Base-by-base conservation (phyloP, 352 stramenopile species). In the Pythium plurisporium region DNA sequence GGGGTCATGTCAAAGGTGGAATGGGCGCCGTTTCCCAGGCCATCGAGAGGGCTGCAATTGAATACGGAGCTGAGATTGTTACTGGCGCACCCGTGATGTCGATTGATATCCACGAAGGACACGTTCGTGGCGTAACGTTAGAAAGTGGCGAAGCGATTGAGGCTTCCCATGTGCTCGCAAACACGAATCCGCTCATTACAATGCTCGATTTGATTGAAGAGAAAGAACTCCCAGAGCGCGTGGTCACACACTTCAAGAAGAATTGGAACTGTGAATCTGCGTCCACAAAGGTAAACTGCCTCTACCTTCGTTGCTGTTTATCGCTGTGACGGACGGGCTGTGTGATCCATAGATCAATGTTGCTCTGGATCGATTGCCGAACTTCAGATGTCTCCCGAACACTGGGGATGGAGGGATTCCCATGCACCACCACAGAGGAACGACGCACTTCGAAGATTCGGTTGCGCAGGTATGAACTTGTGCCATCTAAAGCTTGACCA, bases 361-460 rank as follows among this genome's bases (percentile, higher is more conserved):
- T 15, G 88, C 89, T 5, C 69, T 96, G 19, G 70, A 94, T 56
- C 60, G 59, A 19, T 58, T 97, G 22, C 89, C 88, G 5, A 92
- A 94, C 42, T 96, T 96, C 58, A 76, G 60, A 2, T 96, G 86
- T 30, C 64, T 90, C 11, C 82, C 87, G 11, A 88, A 94, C 59
- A 62, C 51, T 25, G 76, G 73, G 4, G 64, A 86, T 52, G 76
- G 73, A 2, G 74, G 73, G 12, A 72, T 65, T 7, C 69, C 82
- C 11, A 91, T 90, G 72, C 73, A 72, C 2, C 86, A 94, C 38
- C 89, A 97, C 46, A 82, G 75, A 30, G 88, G 87, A 22, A 97
- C 89, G 2, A 96, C 92, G 12, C 89, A 97, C 59, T 96, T 96
- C 57, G 88, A 96, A 47, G 75, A 92, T 50, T 74, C 77, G 2